Percentiles rank a stretch among this genome's conserved stretches.
These are phyloP conservation scores for Phlegmacium glaucopus DNA, from an alignment of 768 basidiomycete genomes.

Conservation along the genomic window DNA sequence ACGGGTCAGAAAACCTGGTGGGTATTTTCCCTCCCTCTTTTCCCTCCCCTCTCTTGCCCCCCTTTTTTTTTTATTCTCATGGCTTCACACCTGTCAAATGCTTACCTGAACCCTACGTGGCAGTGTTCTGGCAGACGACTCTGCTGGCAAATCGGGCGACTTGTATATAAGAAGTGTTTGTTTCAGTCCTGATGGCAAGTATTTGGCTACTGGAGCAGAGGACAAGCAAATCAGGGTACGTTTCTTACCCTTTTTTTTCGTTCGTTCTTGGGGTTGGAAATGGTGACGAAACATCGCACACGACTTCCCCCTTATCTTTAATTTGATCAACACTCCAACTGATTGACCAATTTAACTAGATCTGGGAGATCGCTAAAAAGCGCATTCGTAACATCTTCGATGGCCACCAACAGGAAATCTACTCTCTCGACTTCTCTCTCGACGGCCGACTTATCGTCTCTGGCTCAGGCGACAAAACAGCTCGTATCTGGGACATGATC, in stretches of 20 bases:
- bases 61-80: background rate
- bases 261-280: background rate
- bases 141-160: slow-evolving; percentile 71
- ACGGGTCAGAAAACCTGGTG: slow-evolving; percentile 85
- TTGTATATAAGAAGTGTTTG: slow-evolving; percentile 92
- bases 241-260: slow-evolving; percentile 3
- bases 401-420: slow-evolving; percentile 92
- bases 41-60: slow-evolving; percentile 3
- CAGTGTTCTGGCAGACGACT: slow-evolving; percentile 77
- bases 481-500: slow-evolving; percentile 46
- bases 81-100: too few relatives aligned
- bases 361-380: slow-evolving; percentile 88
- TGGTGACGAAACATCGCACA: too few relatives aligned
- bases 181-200: slow-evolving; percentile 92
- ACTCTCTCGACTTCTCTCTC: slow-evolving; percentile 88
- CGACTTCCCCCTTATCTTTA: too few relatives aligned
- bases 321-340: background rate
- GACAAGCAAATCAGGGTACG: slow-evolving; percentile 88
- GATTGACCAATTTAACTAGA: slow-evolving; percentile 37
- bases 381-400: slow-evolving; percentile 78
- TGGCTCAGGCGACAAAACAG: slow-evolving; percentile 72
- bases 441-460: slow-evolving; percentile 86
- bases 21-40: slow-evolving; percentile 18
- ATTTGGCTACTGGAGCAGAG: slow-evolving; percentile 92
- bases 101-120: slow-evolving; percentile 2